Evolutionary conservation across 2,329 filamentous ascomycete species (phyloP).

Genomic region (Verticillium longisporum): DNA sequence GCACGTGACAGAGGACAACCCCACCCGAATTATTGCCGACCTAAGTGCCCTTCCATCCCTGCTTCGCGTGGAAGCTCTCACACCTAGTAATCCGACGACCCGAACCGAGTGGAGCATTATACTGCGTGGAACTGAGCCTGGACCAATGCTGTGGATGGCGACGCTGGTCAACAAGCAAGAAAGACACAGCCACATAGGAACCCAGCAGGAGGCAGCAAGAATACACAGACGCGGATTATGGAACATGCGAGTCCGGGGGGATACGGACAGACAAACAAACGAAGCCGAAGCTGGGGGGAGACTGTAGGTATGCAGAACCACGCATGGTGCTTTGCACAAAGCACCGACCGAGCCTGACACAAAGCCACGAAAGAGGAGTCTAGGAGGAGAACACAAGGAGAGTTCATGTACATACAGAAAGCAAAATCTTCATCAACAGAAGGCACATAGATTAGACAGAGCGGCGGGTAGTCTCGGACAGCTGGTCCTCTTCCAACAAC

Average conservation of each 20-base stretch:
- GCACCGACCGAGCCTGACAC: background rate
- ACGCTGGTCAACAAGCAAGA: constrained; percentile 1
- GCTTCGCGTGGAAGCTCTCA: constrained; percentile 3
- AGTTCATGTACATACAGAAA: background rate
- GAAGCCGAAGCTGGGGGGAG: background rate
- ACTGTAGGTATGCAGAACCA: background rate
- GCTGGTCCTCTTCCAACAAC: constrained; percentile 4
- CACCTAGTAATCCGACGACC: constrained; percentile 2
- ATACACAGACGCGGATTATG: background rate
- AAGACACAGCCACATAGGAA: constrained; percentile 4
- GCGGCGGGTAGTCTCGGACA: background rate
- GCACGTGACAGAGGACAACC: no score
- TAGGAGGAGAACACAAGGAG: background rate
- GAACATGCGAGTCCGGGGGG: constrained; percentile 1
- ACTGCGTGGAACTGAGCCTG: background rate
- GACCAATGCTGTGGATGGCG: background rate
- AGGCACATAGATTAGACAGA: constrained; percentile 1
- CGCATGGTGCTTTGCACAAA: background rate
- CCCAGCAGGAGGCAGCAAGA: constrained; percentile 3
- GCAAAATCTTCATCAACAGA: background rate
- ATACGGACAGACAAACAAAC: constrained; percentile 3
- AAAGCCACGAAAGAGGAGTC: background rate
- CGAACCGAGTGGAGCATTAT: background rate
- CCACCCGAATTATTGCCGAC: no score
- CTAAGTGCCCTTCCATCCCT: background rate